Conservation (phyloP, 78 protist species). For the Planoprotostelium fungivorum region DNA sequence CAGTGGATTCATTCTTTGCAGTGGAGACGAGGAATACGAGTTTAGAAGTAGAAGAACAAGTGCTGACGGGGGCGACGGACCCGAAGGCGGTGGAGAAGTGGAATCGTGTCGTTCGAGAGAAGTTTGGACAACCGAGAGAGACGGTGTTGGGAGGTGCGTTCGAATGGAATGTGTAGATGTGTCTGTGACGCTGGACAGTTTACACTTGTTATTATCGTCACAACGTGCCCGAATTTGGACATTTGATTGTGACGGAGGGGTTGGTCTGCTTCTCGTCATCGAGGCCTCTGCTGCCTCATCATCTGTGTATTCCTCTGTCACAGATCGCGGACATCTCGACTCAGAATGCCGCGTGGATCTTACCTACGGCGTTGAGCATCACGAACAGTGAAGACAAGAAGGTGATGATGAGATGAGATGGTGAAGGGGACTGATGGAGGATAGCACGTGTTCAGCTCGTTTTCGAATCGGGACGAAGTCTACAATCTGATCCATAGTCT, state of each 20-base stretch:
- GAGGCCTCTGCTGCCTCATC: not conserved
- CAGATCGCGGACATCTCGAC: not conserved
- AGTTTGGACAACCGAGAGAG: not conserved
- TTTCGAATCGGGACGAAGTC: not conserved
- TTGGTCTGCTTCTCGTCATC: not conserved
- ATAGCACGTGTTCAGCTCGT: not conserved
- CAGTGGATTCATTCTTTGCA: no score
- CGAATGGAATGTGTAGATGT: no score
- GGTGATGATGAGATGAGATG: no score
- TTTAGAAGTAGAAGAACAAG: not conserved
- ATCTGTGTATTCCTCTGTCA: not conserved
- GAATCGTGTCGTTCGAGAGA: not conserved
- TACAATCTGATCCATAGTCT: not conserved
- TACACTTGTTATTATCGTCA: not conserved
- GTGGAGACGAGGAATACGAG: not conserved
- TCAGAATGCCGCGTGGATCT: not conserved
- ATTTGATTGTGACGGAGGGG: not conserved
- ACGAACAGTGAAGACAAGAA: not conserved
- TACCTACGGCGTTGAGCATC: not conserved
- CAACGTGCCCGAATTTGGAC: not conserved
- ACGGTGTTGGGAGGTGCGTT: not conserved
- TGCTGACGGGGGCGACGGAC: not conserved
- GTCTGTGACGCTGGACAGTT: no score
- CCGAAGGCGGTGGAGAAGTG: not conserved
- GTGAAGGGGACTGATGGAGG: no score